Conservation (phyloP, 2,329 filamentous ascomycete genomes). For the Fusarium denticulatum region DNA sequence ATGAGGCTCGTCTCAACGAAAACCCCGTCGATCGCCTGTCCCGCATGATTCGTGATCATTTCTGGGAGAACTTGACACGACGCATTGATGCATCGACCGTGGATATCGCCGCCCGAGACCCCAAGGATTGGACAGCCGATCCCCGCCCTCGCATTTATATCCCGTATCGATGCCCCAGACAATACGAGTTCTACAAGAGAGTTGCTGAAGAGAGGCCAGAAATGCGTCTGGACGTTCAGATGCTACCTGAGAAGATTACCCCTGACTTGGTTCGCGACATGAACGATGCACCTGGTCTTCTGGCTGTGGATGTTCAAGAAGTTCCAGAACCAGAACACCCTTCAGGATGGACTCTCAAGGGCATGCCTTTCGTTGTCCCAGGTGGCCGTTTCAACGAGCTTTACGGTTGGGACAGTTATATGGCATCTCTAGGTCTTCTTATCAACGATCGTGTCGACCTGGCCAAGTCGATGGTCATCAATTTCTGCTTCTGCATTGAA, state of each 20-base stretch:
- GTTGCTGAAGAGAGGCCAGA: conserved; percentile 83
- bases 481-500: conserved; percentile 98
- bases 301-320: conserved; percentile 90
- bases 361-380: conserved; percentile 95
- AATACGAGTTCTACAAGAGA: conserved; percentile 87
- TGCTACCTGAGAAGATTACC: conserved; percentile 80
- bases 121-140: conserved; percentile 94
- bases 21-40: conserved; percentile 91
- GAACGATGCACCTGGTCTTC: conserved; percentile 86
- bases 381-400: conserved; percentile 98
- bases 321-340: conserved; percentile 65
- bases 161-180: conserved; percentile 83
- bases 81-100: conserved; percentile 90
- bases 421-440: conserved; percentile 91
- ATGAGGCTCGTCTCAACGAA: conserved; percentile 91
- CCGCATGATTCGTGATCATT: conserved; percentile 86
- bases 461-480: conserved; percentile 92
- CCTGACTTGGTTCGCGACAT: conserved; percentile 83
- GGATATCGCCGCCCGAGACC: conserved; percentile 85
- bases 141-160: conserved; percentile 93
- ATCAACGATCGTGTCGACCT: conserved; percentile 86
- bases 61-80: conserved; percentile 92
- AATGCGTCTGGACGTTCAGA: conserved; percentile 85
- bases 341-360: conserved; percentile 77
- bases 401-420: conserved; percentile 99